These are phyloP conservation scores for Phytopythium chamaehyphon DNA, from an alignment of 352 stramenopile genomes.

Conservation along the genomic window DNA sequence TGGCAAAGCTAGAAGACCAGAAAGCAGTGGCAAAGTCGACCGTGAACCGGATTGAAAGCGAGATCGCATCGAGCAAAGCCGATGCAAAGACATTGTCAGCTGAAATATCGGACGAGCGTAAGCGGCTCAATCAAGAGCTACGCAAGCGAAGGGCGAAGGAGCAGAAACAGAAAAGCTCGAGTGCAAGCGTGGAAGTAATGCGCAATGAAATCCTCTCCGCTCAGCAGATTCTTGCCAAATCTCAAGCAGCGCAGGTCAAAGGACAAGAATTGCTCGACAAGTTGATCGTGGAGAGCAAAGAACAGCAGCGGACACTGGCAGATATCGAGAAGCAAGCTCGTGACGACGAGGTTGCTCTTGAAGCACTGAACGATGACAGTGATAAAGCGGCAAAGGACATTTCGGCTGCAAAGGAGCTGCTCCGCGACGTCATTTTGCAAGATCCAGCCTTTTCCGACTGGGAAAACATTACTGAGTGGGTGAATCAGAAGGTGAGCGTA, in stretches of 20 bases:
- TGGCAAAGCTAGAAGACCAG: conserved; percentile 9
- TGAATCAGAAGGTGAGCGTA: not conserved
- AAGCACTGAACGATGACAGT: not conserved
- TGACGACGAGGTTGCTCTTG: not conserved
- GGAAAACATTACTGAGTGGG: not conserved
- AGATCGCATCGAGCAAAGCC: conserved; percentile 16
- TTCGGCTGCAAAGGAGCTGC: not conserved
- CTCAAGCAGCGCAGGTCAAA: not conserved
- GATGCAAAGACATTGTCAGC: conserved; percentile 6
- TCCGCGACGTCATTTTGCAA: not conserved
- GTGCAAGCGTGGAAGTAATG: not conserved
- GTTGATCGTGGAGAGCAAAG: not conserved
- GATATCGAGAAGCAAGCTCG: not conserved
- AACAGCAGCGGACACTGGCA: not conserved
- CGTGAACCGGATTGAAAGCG: conserved; percentile 5
- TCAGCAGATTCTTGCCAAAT: not conserved
- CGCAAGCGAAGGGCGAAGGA: conserved; percentile 1
- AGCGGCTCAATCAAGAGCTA: not conserved
- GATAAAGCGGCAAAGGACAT: not conserved
- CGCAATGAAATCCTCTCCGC: not conserved
- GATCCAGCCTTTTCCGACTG: conserved; percentile 1
- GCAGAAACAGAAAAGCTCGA: not conserved
- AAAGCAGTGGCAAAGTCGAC: not conserved
- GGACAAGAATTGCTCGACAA: conserved; percentile 1
- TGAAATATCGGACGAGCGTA: conserved; percentile 1